Conservation (phyloP, 2,329 filamentous ascomycete genomes). For the Apiospora malaysiana region DNA sequence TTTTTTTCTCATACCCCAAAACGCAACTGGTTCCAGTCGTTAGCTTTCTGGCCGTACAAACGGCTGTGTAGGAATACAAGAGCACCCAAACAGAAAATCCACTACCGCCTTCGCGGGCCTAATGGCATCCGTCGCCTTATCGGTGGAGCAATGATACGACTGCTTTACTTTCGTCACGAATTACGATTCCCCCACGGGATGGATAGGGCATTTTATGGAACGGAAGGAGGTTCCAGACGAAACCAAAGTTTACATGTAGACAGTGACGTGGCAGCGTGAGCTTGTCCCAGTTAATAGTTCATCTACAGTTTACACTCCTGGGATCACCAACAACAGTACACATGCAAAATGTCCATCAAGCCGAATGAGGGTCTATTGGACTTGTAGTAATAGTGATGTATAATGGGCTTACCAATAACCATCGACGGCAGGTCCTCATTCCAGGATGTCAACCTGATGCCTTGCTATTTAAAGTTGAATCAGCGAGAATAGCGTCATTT, state of each 20-base stretch:
- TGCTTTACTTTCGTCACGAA: constrained; percentile 17
- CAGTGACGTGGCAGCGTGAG: not conserved
- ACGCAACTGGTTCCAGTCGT: constrained; percentile 18
- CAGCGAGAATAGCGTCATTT: too few species aligned
- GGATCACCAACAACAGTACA: not conserved
- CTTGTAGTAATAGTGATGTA: not conserved
- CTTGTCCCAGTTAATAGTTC: not conserved
- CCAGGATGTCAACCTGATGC: not conserved
- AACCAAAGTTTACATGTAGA: not conserved
- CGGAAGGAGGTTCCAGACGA: not conserved
- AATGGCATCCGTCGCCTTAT: not conserved
- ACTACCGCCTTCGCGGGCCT: constrained; percentile 1
- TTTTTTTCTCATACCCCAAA: constrained; percentile 20
- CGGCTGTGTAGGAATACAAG: constrained; percentile 17
- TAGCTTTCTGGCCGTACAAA: constrained; percentile 2
- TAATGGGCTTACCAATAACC: too few species aligned
- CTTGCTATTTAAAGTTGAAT: too few species aligned
- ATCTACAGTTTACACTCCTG: not conserved
- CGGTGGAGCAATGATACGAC: constrained; percentile 8
- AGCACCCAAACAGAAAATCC: constrained; percentile 8
- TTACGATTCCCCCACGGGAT: constrained; percentile 17
- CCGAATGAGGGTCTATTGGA: too few species aligned
- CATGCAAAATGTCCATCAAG: too few species aligned
- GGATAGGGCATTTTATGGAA: constrained; percentile 1
- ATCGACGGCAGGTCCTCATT: too few species aligned